A percentile compares a stretch with the other conserved stretches of the same genome.
These are phyloP conservation scores for Sporothrix brunneoviolacea DNA, from an alignment of 2,329 filamentous ascomycete genomes.

Conservation along the genomic window DNA sequence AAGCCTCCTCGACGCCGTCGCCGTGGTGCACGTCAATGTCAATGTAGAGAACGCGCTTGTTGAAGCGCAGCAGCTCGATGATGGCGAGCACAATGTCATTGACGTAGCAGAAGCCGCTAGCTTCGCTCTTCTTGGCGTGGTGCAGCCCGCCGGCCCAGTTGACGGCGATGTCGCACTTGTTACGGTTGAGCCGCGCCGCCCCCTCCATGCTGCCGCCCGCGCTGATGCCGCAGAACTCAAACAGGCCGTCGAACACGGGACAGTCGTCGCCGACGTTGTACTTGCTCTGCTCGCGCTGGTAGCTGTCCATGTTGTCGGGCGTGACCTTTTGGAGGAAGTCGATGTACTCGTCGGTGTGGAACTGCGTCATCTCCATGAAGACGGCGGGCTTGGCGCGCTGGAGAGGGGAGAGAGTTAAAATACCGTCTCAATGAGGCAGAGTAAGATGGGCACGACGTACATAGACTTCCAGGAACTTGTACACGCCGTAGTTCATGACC, in stretches of 20 bases:
- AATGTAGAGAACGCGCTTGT: slow-evolving; percentile 94
- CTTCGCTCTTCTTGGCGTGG: slow-evolving; percentile 95
- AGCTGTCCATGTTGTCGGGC: slow-evolving; percentile 96
- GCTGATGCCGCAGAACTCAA: slow-evolving; percentile 92
- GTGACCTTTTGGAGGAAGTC: slow-evolving; percentile 93
- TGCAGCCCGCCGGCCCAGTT: slow-evolving; percentile 98
- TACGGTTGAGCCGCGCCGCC: slow-evolving; percentile 78
- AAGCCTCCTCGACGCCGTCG: slow-evolving; percentile 79
- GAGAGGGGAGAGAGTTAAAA: slow-evolving; percentile 21
- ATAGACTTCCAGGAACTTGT: slow-evolving; percentile 95
- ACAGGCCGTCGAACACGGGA: slow-evolving; percentile 95
- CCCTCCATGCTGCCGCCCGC: slow-evolving; percentile 92
- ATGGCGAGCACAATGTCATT: slow-evolving; percentile 97
- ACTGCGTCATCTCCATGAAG: slow-evolving; percentile 83
- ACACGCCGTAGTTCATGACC: slow-evolving; percentile 91
- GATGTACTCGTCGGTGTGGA: slow-evolving; percentile 93
- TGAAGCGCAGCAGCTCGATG: slow-evolving; percentile 81
- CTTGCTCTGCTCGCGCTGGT: slow-evolving; percentile 80
- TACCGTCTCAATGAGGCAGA: not conserved
- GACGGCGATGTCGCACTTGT: slow-evolving; percentile 93
- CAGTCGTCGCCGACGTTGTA: slow-evolving; percentile 97
- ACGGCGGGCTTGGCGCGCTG: slow-evolving; percentile 82
- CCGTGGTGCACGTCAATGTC: slow-evolving; percentile 86
- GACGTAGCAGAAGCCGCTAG: slow-evolving; percentile 96
- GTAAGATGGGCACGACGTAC: slow-evolving; percentile 61